Conservation (phyloP, 1,139 yeast genomes). For the Sugiyamaella xylanicola region DNA sequence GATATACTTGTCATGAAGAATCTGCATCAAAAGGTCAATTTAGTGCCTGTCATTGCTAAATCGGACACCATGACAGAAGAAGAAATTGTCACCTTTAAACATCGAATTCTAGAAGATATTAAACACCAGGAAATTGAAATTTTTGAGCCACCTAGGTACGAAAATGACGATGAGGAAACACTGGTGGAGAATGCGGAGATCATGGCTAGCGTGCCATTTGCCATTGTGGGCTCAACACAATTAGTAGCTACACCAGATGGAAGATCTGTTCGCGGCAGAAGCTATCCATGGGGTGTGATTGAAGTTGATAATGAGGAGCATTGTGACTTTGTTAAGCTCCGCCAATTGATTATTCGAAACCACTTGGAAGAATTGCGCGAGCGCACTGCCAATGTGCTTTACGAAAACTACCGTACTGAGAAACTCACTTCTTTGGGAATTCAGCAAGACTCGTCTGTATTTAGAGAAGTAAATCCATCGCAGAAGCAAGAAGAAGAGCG, state of each 20-base stretch:
- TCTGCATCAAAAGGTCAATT: conserved; percentile 87
- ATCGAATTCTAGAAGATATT: conserved; percentile 70
- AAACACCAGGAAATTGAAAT: conserved; percentile 72
- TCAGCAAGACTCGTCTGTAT: conserved; percentile 88
- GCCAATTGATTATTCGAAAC: conserved; percentile 86
- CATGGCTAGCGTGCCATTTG: conserved; percentile 80
- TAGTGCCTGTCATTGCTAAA: conserved; percentile 93
- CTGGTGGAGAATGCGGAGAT: conserved; percentile 65
- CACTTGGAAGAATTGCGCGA: conserved; percentile 95
- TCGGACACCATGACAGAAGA: conserved; percentile 91
- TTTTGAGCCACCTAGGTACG: conserved; percentile 78
- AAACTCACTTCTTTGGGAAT: conserved; percentile 83
- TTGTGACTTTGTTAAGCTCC: conserved; percentile 87
- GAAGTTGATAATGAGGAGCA: conserved; percentile 96
- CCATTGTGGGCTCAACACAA: conserved; percentile 87
- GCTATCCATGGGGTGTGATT: conserved; percentile 97
- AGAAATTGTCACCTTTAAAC: conserved; percentile 76
- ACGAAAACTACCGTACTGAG: conserved; percentile 87
- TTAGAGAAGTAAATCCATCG: conserved; percentile 92
- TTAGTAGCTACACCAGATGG: conserved; percentile 78
- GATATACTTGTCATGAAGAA: conserved; percentile 89
- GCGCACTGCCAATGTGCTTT: conserved; percentile 70
- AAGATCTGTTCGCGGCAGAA: conserved; percentile 82
- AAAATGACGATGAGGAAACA: conserved; percentile 84
- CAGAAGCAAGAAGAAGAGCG: conserved; percentile 94